Evolutionary conservation across 2,329 filamentous ascomycete species (phyloP).

Genomic region (Hypoxylon sp.): DNA sequence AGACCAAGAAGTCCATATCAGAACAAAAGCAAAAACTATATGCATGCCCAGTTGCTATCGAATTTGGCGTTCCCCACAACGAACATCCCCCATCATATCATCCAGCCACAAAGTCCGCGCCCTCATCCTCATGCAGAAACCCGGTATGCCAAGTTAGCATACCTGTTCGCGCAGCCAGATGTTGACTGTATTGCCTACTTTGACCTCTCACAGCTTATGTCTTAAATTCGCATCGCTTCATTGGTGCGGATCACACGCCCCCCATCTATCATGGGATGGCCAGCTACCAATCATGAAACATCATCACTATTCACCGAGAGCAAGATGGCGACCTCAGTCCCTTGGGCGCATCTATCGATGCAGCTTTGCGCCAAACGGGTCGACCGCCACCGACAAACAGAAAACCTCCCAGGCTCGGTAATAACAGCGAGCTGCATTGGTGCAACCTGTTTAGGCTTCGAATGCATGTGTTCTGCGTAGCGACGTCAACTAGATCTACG

Average conservation of each 20-base stretch:
- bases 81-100: conserved; percentile 19
- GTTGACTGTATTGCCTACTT: conserved; percentile 7
- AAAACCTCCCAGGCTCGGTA: too few relatives aligned
- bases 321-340: conserved; percentile 18
- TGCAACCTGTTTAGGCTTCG: conserved; percentile 34
- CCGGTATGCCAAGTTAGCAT: conserved; percentile 17
- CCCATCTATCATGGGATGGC: conserved; percentile 12
- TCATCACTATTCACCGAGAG: conserved; percentile 21
- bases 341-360: conserved; percentile 22
- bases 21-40: conserved; percentile 13
- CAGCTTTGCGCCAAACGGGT: too few relatives aligned
- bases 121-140: conserved; percentile 4
- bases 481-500: conserved; percentile 31
- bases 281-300: conserved; percentile 13
- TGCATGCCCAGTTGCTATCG: conserved; percentile 1
- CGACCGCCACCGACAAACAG: too few relatives aligned
- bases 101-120: conserved; percentile 3
- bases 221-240: conserved; percentile 12
- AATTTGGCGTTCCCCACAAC: conserved; percentile 15
- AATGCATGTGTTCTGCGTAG: conserved; percentile 29
- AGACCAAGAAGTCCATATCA: too few relatives aligned
- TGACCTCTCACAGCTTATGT: conserved; percentile 19
- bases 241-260: conserved; percentile 23
- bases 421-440: conserved; percentile 29
- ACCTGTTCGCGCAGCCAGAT: conserved; percentile 18